These are phyloP conservation scores for Elaeagnus macrophylla DNA, from an alignment of 306 rosid genomes.

Conservation along the genomic window DNA sequence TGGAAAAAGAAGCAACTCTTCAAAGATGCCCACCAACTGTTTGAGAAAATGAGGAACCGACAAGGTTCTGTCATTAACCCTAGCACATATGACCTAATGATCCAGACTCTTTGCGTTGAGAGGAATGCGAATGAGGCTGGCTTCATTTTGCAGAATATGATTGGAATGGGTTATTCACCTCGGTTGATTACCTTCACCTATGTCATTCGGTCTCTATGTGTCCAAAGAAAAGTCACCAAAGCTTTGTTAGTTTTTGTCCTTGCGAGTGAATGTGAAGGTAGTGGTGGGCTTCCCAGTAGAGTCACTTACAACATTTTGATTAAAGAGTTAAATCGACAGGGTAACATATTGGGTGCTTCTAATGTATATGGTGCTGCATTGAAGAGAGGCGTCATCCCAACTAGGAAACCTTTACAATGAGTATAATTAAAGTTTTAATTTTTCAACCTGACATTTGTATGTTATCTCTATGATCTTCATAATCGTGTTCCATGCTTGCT, in stretches of 20 bases:
- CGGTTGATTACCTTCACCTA: slow-evolving; percentile 19
- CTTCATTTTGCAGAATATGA: slow-evolving; percentile 36
- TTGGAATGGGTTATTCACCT: slow-evolving; percentile 34
- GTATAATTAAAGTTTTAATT: no score
- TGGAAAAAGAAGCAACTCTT: slow-evolving; percentile 30
- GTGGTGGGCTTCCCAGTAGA: slow-evolving; percentile 15
- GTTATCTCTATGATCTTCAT: no score
- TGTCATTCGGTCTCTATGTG: slow-evolving; percentile 47
- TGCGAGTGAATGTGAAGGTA: slow-evolving; percentile 27
- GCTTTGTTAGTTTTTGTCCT: slow-evolving; percentile 37
- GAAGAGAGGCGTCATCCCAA: slow-evolving; percentile 6
- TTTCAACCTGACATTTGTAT: no score
- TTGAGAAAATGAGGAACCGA: slow-evolving; percentile 41
- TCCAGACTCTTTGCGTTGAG: slow-evolving; percentile 32
- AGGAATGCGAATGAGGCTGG: slow-evolving; percentile 34
- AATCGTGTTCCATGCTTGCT: no score
- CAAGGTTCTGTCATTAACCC: slow-evolving; percentile 25
- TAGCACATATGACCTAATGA: slow-evolving; percentile 39
- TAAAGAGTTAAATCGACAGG: slow-evolving; percentile 33
- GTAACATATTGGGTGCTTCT: slow-evolving; percentile 29
- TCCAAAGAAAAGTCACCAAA: slow-evolving; percentile 27
- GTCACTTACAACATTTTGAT: slow-evolving; percentile 32
- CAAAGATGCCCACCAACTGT: slow-evolving; percentile 38
- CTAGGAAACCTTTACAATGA: no score
- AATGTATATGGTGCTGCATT: slow-evolving; percentile 39